phyloP scores from a whole-genome alignment of 768 basidiomycete genomes.

The Agaricus subrufescens region DNA sequence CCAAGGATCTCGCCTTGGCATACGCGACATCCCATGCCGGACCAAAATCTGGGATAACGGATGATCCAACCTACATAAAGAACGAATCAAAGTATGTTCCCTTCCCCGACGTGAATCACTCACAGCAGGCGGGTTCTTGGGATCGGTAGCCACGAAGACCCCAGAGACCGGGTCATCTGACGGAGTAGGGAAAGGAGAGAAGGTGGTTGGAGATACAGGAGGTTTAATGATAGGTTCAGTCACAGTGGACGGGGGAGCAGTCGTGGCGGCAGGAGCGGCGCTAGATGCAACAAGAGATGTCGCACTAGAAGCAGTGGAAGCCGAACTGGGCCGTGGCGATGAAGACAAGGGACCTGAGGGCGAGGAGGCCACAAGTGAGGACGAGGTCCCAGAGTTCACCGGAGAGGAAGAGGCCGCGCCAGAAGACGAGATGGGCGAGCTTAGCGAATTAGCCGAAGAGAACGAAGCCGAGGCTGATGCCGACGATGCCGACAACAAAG shows the following conservation, averaged over 20 bases:
- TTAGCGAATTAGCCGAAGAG: not conserved
- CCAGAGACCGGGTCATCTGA: constrained; percentile 37
- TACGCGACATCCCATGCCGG: constrained; percentile 59
- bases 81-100: not conserved
- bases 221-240: constrained; percentile 9
- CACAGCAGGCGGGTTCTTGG: constrained; percentile 48
- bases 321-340: not conserved
- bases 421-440: not conserved
- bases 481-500: not conserved
- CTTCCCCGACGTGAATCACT: constrained; percentile 13
- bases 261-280: not conserved
- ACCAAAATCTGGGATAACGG: constrained; percentile 40
- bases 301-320: not conserved
- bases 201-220: constrained; percentile 24
- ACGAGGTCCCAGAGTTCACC: not conserved
- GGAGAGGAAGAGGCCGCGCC: not conserved
- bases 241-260: not conserved
- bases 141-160: constrained; percentile 11
- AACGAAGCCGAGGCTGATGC: not conserved
- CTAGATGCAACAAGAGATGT: not conserved
- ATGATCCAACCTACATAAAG: constrained; percentile 25
- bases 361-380: not conserved
- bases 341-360: not conserved
- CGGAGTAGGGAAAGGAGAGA: constrained; percentile 61
- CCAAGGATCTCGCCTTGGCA: constrained; percentile 51